Percentiles rank a stretch among this genome's conserved stretches.
Conservation (phyloP, 2,329 filamentous ascomycete genomes). For the Epichloe brachyelytri region DNA sequence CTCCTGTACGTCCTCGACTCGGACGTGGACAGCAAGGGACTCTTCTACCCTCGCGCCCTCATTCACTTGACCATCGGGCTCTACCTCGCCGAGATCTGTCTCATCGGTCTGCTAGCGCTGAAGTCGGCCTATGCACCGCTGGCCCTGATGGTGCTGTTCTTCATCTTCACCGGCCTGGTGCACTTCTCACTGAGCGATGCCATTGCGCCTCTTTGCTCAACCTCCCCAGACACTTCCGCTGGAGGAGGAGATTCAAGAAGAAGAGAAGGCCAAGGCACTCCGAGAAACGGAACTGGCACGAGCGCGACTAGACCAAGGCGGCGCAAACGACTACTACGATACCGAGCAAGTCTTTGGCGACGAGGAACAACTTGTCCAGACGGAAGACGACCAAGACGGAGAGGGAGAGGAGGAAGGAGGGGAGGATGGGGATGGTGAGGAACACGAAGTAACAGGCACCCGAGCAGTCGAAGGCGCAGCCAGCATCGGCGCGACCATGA, state of each 20-base stretch:
- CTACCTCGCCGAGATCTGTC: conserved; percentile 69
- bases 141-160: conserved; percentile 61
- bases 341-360: conserved; percentile 22
- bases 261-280: conserved; percentile 35
- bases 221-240: conserved; percentile 61
- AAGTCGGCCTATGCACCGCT: conserved; percentile 54
- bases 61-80: conserved; percentile 76
- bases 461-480: conserved; percentile 27
- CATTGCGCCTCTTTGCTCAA: conserved; percentile 65
- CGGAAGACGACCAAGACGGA: conserved; percentile 16
- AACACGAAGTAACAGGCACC: conserved; percentile 13
- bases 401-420: conserved; percentile 15
- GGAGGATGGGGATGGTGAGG: conserved; percentile 13
- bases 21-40: conserved; percentile 72
- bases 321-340: conserved; percentile 24
- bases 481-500: conserved; percentile 19
- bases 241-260: conserved; percentile 32
- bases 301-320: conserved; percentile 11
- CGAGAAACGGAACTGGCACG: conserved; percentile 11
- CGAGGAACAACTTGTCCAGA: conserved; percentile 12
- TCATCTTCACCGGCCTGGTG: conserved; percentile 64
- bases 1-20: conserved; percentile 77
- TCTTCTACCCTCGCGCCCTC: conserved; percentile 76
- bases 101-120: conserved; percentile 75
- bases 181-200: conserved; percentile 63